phyloP scores from a whole-genome alignment of 73 alveolate species.

The Diophrys appendiculata region DNA sequence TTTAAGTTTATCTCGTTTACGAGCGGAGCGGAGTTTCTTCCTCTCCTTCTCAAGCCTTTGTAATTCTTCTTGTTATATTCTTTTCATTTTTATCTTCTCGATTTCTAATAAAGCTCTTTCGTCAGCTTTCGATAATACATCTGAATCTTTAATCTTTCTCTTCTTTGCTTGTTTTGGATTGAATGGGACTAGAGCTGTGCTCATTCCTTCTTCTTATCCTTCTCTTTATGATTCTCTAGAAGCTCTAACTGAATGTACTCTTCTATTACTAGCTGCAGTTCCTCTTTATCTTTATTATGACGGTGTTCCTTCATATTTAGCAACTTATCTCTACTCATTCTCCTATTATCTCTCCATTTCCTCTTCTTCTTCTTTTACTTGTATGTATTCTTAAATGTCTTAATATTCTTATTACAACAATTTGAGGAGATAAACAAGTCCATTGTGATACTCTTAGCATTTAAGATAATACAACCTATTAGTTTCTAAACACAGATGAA shows the following conservation, averaged over 20 bases:
- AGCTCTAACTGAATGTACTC: no score
- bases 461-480: slow-evolving; percentile 46
- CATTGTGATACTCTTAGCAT: slow-evolving; percentile 64
- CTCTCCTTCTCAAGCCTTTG: slow-evolving; percentile 26
- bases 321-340: slow-evolving; percentile 19
- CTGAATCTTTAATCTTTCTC: not conserved
- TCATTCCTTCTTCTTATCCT: no score
- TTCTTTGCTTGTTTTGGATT: not conserved
- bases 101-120: slow-evolving; percentile 34
- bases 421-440: slow-evolving; percentile 67
- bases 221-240: no score
- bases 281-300: not conserved
- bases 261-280: not conserved
- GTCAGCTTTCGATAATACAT: slow-evolving; percentile 12
- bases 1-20: slow-evolving; percentile 31
- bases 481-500: slow-evolving; percentile 38
- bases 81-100: slow-evolving; percentile 27
- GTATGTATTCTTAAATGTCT: slow-evolving; percentile 17
- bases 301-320: slow-evolving; percentile 19
- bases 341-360: not conserved
- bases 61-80: slow-evolving; percentile 21
- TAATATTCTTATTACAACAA: slow-evolving; percentile 48
- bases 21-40: slow-evolving; percentile 12
- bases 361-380: slow-evolving; percentile 31
- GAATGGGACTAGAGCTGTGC: not conserved